Evolutionary conservation across 371 early-diverging fungal species (phyloP).

Genomic region (Mitosporidium daphniae): DNA sequence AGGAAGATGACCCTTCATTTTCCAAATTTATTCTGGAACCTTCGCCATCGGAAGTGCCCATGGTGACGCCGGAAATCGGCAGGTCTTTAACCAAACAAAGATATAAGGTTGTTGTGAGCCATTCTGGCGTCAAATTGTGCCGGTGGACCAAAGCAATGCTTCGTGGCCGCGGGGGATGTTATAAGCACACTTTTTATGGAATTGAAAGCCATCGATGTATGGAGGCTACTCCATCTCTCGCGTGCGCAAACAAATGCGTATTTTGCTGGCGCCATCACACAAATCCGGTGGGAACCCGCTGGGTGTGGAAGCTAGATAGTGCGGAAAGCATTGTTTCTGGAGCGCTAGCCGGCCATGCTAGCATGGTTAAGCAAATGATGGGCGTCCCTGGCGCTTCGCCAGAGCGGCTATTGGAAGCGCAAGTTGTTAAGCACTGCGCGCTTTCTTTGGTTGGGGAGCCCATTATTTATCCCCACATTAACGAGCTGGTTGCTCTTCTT

Average conservation of each 20-base stretch:
- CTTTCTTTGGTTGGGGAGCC: constrained; percentile 25
- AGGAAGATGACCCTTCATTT: no score
- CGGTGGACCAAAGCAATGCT: constrained; percentile 37
- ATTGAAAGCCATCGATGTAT: constrained; percentile 23
- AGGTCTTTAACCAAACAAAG: constrained; percentile 33
- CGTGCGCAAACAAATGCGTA: constrained; percentile 40
- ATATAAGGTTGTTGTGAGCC: constrained; percentile 30
- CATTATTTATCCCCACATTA: constrained; percentile 44
- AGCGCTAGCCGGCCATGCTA: constrained; percentile 26
- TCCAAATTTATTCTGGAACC: no score
- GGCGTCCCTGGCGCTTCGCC: constrained; percentile 33
- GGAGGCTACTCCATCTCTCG: constrained; percentile 25
- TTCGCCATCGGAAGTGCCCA: no score
- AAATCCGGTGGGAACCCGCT: constrained; percentile 29
- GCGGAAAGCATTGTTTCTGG: constrained; percentile 26
- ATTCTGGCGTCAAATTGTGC: constrained; percentile 38
- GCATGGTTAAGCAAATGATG: constrained; percentile 34
- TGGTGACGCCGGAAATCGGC: constrained; percentile 29
- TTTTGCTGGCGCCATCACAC: constrained; percentile 36
- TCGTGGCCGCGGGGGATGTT: constrained; percentile 33
- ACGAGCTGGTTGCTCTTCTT: constrained; percentile 24
- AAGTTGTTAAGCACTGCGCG: constrained; percentile 23
- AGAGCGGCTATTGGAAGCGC: constrained; percentile 29
- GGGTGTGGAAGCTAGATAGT: constrained; percentile 36
- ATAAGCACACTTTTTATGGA: constrained; percentile 29